Evolutionary conservation across 2,329 filamentous ascomycete genomes (phyloP), one percentile per base, ranked within the genome.

Genomic region (Ustulina deusta): DNA sequence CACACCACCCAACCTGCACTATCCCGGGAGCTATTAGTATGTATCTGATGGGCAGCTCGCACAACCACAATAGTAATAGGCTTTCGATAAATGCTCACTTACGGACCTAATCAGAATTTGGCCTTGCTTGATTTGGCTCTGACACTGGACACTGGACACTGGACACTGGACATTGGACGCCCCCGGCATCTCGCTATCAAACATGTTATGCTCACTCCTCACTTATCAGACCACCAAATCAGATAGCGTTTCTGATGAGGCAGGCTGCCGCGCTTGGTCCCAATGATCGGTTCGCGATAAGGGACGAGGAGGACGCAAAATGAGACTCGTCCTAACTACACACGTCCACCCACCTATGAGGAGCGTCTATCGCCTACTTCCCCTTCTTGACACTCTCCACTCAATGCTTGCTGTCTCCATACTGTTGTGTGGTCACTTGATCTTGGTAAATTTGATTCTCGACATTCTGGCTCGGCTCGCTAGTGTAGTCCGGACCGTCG

Each of bases 241-340:
- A 69, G 63, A 61, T 51, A 61, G 38, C 51, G 51, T 61, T 51
- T 61, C 65, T 69, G 68, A 36, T 22, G 63, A 70, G 59, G 65
- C 55, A 68, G 61, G 61, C 51, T 70, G 51, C 65, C 56, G 48
- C 54, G 49, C 36, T 20, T 48, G 42, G 62, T 66, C 42, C 63
- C 62, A 66, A 69, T 69, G 56, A 56, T 58, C 58, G 51, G 13
- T 17, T 22, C 32, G 63, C 63, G 69, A 70, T 70, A 70, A 70
- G 66, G 42, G 32, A 34, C 51, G 27, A 62, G 40, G 49, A 63
- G 44, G 55, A 54, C 34, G 58, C 40, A 52, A 65, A 54, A 46
- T 40, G 64, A 61, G 20, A 57, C 25, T 34, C 55, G 38, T 58
- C 34, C 46, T 46, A 48, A 44, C 62, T 20, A 51, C 60, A 56